Evolutionary conservation across 1,139 yeast species (phyloP), one percentile per base, ranked within the genome.

Genomic region (Candida sp.): DNA sequence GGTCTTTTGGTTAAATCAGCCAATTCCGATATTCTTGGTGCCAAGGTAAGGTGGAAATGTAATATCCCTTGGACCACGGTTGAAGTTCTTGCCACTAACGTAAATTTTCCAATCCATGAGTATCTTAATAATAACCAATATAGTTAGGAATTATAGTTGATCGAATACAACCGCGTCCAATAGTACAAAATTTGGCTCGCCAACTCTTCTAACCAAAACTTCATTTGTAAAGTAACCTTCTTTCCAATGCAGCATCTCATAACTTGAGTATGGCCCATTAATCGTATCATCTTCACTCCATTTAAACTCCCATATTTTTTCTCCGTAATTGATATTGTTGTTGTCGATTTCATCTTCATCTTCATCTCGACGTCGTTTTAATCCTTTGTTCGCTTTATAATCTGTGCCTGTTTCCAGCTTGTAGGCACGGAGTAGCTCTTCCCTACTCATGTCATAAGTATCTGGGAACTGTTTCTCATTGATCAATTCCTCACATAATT

Each of bases 41-140:
- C 87, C 5, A 74, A 79, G 50, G 76, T 84, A 1, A 67, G 82
- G 46, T 84, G 90, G 89, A 79, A 73, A 52, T 75, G 83, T 49
- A 82, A 81, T 52, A 74, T 81, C 12, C 66, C 73, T 35, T 82
- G 82, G 80, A 64, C 69, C 5, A 70, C 75, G 25, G 74, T 80
- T 5, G 71, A 73, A 45, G 60, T 64, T 19, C 58, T 84, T 9
- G 80, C 89, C 0, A 59, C 64, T 25, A 82, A 79, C 35, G 59
- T 84, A 21, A 63, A 69, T n/a, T 74, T 85, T 47, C 83, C 81
- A 0, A 61, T 84, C 3, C 70, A 68, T 22, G 77, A 75, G 41
- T 84, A 79, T 51, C 48, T 83, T 33, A 42, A 39, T 37, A 57
- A 54, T 21, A 68, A 65, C 22, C 60, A 51, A 22, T 35, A 36